Evolutionary conservation across 2,329 filamentous ascomycete species (phyloP), one percentile per base, ranked within the genome.

Genomic region (Dactylellina leptospora): DNA sequence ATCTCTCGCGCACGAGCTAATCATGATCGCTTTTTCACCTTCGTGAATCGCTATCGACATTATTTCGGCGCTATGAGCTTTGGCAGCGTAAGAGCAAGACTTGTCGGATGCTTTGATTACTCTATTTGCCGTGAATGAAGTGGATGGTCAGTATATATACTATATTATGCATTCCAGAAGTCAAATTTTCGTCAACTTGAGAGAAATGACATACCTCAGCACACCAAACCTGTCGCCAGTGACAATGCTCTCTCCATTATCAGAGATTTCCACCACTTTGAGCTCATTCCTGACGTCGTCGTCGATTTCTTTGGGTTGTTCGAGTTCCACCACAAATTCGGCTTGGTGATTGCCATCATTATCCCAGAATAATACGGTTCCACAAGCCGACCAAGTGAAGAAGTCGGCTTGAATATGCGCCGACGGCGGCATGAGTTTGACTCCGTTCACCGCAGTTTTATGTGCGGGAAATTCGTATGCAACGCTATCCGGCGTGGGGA

Each of bases 211-310:
- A 74, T 79, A 85, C 82, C 84, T 83, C 47, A 99, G 80, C 11
- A 96, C 86, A n/a, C 95, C 95, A 72, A 90, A 86, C 76, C 88
- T 91, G 80, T 99, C 95, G 4, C 92, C 93, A 2, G 90, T 87
- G n/a, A 93, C 85, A 72, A 97, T 86, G 44, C 88, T 84, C 45
- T 85, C 84, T 28, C 86, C 88, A 38, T 86, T 83, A 23, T 83
- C 82, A 0, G 88, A 88, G 13, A 88, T 84, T 63, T 83, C 82
- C 44, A 87, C 84, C 74, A 85, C 84, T 2, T 84, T 84, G 51
- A 89, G 81, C 75, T 88, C 86, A 75, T 90, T 90, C 44, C 71
- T 44, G 0, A 81, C 75, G 9, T 86, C 85, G 40, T 83, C 77
- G 13, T 88, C 78, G 5, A 63, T 84, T 48, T 82, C 80, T 38